Conservation (phyloP, 73 alveolate species). For the Stentor roeselii region DNA sequence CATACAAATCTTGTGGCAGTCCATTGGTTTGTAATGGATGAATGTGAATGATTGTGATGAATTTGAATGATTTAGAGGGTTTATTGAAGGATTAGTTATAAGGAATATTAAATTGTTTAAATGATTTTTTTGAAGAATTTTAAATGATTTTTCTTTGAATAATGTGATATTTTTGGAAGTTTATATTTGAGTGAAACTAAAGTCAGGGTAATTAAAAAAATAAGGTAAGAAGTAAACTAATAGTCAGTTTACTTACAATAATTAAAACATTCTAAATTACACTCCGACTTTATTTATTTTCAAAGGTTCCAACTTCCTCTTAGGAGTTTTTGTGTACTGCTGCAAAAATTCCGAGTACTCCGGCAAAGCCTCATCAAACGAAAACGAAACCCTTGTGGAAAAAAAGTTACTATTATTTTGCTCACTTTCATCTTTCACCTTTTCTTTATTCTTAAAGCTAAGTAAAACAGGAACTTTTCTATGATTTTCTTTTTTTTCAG, state of each 20-base stretch:
- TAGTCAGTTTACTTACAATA: neutral
- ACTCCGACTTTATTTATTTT: neutral
- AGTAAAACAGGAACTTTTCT: neutral
- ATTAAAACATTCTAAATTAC: neutral
- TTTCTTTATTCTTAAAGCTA: too few relatives aligned
- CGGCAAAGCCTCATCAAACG: neutral
- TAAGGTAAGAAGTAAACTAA: too few relatives aligned
- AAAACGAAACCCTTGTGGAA: neutral
- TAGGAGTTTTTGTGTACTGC: neutral
- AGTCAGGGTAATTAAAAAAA: neutral
- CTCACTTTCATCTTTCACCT: neutral
- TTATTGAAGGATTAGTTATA: neutral
- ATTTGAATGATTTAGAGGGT: neutral
- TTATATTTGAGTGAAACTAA: neutral
- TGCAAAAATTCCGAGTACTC: neutral
- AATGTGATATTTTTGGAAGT: too few relatives aligned
- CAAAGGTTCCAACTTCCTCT: neutral
- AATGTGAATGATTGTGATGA: neutral
- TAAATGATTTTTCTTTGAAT: neutral
- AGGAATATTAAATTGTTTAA: too few relatives aligned
- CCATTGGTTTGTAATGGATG: neutral
- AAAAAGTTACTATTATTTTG: too few relatives aligned
- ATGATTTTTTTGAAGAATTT: neutral
- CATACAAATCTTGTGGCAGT: neutral
- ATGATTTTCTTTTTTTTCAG: too few relatives aligned